These are phyloP conservation scores for Penicillium sclerotigenum DNA, from an alignment of 2,329 filamentous ascomycete species.

Conservation along the genomic window DNA sequence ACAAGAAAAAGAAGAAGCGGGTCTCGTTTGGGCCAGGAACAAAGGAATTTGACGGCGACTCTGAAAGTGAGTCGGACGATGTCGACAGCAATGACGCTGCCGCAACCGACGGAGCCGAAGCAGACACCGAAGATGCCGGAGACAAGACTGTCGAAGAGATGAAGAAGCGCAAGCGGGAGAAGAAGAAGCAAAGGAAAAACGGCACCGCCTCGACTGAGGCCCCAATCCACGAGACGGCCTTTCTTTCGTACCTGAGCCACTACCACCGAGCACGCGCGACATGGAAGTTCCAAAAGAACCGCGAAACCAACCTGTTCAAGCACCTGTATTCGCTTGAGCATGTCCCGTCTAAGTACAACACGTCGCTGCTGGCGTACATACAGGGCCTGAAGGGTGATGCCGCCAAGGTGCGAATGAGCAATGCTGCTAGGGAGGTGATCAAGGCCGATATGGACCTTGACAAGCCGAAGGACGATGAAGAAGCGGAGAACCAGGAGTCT, in stretches of 20 bases:
- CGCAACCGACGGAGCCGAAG: constrained; percentile 12
- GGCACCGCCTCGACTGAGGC: constrained; percentile 12
- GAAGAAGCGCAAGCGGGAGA: constrained; percentile 33
- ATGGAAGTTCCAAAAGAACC: constrained; percentile 98
- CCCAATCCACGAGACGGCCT: constrained; percentile 45
- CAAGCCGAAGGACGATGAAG: constrained; percentile 15
- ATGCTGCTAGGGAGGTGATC: constrained; percentile 62
- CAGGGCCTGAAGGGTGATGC: constrained; percentile 72
- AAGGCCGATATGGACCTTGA: constrained; percentile 44
- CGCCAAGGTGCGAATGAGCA: constrained; percentile 61
- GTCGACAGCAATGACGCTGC: constrained; percentile 9
- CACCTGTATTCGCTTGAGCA: constrained; percentile 70
- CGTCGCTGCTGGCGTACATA: constrained; percentile 72
- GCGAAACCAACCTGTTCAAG: constrained; percentile 81
- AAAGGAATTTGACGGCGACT: constrained; percentile 53
- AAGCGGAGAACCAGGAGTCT: constrained; percentile 15
- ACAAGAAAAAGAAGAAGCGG: constrained; percentile 49
- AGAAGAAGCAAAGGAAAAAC: constrained; percentile 24
- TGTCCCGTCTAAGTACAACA: constrained; percentile 67
- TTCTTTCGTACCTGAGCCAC: constrained; percentile 71
- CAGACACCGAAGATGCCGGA: constrained; percentile 23
- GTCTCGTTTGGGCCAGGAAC: constrained; percentile 65
- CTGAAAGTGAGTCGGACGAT: constrained; percentile 17
- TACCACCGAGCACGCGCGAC: constrained; percentile 67
- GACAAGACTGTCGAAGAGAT: constrained; percentile 24